These are phyloP conservation scores for Pichia eremophila DNA, from an alignment of 805 yeast species.

Conservation along the genomic window DNA sequence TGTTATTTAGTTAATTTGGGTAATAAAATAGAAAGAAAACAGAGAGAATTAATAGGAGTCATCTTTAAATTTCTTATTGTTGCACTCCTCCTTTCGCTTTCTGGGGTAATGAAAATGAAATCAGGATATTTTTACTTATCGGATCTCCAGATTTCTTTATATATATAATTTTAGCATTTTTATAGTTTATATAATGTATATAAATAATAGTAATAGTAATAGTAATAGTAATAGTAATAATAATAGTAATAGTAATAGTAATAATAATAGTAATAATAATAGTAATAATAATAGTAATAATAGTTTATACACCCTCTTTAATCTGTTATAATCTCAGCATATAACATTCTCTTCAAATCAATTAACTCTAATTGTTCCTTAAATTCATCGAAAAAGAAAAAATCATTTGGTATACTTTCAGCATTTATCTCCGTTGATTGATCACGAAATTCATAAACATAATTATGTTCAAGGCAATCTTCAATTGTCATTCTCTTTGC, in stretches of 20 bases:
- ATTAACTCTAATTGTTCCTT: conserved; percentile 41
- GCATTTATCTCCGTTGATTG: conserved; percentile 62
- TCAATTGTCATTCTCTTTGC: conserved; percentile 69
- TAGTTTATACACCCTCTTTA: neutral
- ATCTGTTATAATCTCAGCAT: conserved; percentile 38
- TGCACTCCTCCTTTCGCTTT: no score
- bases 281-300: no score
- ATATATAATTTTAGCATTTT: no score
- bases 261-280: no score
- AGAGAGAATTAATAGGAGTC: conserved; percentile 9
- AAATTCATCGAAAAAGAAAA: conserved; percentile 45
- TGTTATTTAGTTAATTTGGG: neutral
- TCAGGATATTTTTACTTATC: no score
- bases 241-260: no score
- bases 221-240: no score
- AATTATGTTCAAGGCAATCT: conserved; percentile 78
- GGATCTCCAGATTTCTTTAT: no score
- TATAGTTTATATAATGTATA: no score
- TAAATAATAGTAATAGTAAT: no score
- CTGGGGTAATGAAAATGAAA: no score
- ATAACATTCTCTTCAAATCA: conserved; percentile 44
- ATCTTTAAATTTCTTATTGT: no score
- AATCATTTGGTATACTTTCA: conserved; percentile 43
- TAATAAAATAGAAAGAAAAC: neutral
- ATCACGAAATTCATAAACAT: conserved; percentile 56